Evolutionary conservation across 495 filamentous ascomycete genomes (phyloP).

Genomic region (Trichoderma gamsii): DNA sequence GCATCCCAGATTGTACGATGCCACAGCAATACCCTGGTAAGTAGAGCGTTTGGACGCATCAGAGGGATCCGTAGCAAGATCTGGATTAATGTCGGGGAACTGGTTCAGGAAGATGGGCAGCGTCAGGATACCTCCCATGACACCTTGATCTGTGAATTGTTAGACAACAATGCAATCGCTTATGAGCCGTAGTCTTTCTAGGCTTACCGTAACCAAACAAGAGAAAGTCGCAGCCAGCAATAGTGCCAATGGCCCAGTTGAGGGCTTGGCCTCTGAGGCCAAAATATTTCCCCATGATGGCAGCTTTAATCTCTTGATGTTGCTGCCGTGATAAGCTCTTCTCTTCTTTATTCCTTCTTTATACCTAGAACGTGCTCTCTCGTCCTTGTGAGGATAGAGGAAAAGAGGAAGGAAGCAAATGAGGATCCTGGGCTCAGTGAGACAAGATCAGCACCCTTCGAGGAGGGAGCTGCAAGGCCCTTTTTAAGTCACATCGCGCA

Average conservation of each 20-base stretch:
- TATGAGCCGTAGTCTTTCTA: not conserved
- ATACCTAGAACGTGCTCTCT: not conserved
- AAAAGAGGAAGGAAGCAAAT: not conserved
- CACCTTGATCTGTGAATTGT: slow-evolving; percentile 39
- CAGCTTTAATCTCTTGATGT: not conserved
- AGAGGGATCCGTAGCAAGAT: slow-evolving; percentile 25
- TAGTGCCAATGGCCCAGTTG: slow-evolving; percentile 59
- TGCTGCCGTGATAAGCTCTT: not conserved
- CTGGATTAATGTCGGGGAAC: slow-evolving; percentile 53
- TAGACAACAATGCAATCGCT: slow-evolving; percentile 10
- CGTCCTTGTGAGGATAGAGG: not conserved
- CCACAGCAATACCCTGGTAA: slow-evolving; percentile 55
- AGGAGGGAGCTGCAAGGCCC: not conserved
- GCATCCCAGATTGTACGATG: slow-evolving; percentile 70
- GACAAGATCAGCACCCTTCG: not conserved
- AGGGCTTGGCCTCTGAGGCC: slow-evolving; percentile 61
- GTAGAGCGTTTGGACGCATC: slow-evolving; percentile 43
- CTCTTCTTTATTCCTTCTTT: not conserved
- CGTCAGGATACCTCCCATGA: slow-evolving; percentile 55
- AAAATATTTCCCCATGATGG: slow-evolving; percentile 46
- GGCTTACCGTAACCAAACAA: slow-evolving; percentile 39
- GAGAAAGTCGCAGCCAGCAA: slow-evolving; percentile 68
- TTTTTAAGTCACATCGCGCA: slow-evolving; percentile 13
- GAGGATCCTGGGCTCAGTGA: not conserved
- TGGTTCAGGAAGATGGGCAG: slow-evolving; percentile 46